Conservation (phyloP, 345 rosid genomes). For the Eucalyptus decipiens region DNA sequence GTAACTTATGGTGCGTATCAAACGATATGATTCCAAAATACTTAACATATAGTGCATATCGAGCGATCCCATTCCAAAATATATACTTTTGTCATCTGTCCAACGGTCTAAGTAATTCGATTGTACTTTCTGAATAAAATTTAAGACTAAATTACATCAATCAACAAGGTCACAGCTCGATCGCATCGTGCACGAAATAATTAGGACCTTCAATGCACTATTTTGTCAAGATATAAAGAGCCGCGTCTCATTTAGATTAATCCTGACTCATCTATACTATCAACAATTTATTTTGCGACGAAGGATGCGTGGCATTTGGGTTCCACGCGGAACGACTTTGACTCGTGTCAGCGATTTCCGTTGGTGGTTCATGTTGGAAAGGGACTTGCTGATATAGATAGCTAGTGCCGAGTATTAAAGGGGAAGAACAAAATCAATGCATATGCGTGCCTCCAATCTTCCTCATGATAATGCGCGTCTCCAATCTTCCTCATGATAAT, state of each 20-base stretch:
- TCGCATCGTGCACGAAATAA: not conserved
- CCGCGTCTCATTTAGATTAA: not conserved
- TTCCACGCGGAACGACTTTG: not conserved
- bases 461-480: not conserved
- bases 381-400: not conserved
- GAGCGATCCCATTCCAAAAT: not conserved
- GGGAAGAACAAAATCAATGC: not conserved
- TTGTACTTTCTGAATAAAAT: not conserved
- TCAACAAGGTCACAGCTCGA: not conserved
- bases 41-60: no score
- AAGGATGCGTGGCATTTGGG: not conserved
- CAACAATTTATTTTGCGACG: not conserved
- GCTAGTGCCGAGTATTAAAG: not conserved
- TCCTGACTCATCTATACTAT: no score
- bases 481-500: not conserved
- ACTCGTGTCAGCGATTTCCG: not conserved
- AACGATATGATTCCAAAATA: not conserved
- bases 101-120: not conserved
- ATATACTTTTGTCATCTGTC: not conserved
- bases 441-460: no score
- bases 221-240: no score
- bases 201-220: not conserved
- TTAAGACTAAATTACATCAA: not conserved
- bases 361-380: not conserved
- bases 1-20: not conserved